Base-by-base conservation (phyloP, 2,329 filamentous ascomycete species). In the Nigrospora oryzae region DNA sequence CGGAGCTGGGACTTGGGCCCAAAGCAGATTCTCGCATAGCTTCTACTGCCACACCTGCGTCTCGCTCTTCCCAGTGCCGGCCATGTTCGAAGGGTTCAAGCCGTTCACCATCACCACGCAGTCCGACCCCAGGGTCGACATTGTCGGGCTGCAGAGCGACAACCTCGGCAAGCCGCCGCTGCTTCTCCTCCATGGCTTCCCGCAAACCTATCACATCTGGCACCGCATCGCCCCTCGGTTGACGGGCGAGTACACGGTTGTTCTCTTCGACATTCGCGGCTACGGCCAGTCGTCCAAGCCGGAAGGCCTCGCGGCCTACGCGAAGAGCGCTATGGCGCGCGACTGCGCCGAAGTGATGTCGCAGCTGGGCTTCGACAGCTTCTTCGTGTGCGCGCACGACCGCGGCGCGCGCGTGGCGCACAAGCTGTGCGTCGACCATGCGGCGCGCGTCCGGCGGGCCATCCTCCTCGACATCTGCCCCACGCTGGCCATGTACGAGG, bases 361-460 rank as follows among this genome's bases (percentile, higher is more conserved):
- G 14, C 37, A 53, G 1, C 58, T 75, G 0, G 66, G 66, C 8
- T 61, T 64, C 51, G 34, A 50, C 0, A 47, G 56, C 0, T 77
- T 73, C 55, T 72, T 61, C 50, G 58, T 81, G 16, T 74, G 74
- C 46, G 74, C 68, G 0, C 77, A 81, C 52, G 77, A 81, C 54
- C 70, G 77, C 35, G 77, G 77, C 4, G 77, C 72, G 0, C 62
- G 75, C 30, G 68, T 80, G 3, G 65, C 73, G 1, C 77, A 81
- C 50, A 73, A 74, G 46, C 61, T 81, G 1, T 68, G 68, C 34
- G 73, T 77, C 14, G 69, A 73, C 43, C 64, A 68, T 35, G 63
- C 66, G 0, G 46, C 55, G 0, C 63, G 66, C 11, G 62, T 77
- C 1, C 49, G 53, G 15, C 71, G 61, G 44, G 60, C 64, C 0